Base-by-base conservation (phyloP, 306 rosid genomes). In the Rosa chinensis region DNA sequence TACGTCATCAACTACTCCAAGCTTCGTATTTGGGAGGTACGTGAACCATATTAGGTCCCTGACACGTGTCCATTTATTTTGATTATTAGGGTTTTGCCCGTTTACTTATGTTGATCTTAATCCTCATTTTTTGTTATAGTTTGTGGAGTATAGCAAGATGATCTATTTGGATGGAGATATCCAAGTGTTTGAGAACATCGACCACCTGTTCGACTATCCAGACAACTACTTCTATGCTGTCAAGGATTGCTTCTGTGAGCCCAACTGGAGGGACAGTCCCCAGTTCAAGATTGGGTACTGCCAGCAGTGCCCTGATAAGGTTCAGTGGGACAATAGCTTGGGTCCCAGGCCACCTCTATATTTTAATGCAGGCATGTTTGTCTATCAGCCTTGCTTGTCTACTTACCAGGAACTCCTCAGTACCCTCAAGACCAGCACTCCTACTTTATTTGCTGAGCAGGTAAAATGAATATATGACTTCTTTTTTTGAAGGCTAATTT, bases 1-100 rank as follows among this genome's bases (percentile, higher is more conserved):
- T 94, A 92, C 56, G 98, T 92, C 82, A 92, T 90, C 87, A 94
- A 94, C 39, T 94, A 94, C 90, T 89, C 97, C 68, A 94, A 94
- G 79, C 93, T 94, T 0, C 90, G 97, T 5, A 92, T 94, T 66
- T 92, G 96, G 96, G 93, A 94, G 97, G 97, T 92, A 84, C 47
- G 35, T 32, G 28, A 10, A 44, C 20, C 4, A 37, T 11, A 4
- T 18, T 50, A 43, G 61, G 66, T 0, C 21, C 50, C 4, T 32
- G 20, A 20, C 74, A 8, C 39, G 66, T n/a, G 70, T 47, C 23
- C 37, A 2, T 32, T 52, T 73, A 59, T 73, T 73, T 70, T 13
- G 23, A 59, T 10, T 11, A 23, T 1, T 3, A 11, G 10, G 70
- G 69, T 23, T 32, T 32, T 32, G 37, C 37, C 2, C 2, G 37